Evolutionary conservation across 1,284 basidiomycete genomes (phyloP), one percentile per base, ranked within the genome.

Genomic region (Filobasidium uniguttulatum): DNA sequence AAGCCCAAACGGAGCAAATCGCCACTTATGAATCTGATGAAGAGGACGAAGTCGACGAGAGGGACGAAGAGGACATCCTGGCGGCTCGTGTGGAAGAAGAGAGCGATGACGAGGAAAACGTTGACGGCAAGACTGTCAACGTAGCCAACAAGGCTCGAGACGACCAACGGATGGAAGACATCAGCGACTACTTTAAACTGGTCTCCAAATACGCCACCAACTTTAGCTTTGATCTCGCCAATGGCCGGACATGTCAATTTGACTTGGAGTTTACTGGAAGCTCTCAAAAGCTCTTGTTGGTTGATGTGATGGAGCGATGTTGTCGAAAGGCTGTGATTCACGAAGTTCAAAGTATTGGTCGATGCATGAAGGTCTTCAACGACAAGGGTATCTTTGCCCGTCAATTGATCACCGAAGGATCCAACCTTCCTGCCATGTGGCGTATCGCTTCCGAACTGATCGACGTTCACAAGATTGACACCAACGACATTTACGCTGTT

Each of bases 401-500:
- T 46, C 61, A 62, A 44, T 64, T 71, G 57, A 65, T 72, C 37
- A 74, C 73, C 29, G 73, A 94, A 63, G 90, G 90, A 9, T 91
- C 88, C 38, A 98, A 97, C 70, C 78, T 98, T 61, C 74, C 74
- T 36, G 91, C 90, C 20, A 79, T 96, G 60, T 97, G 94, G 91
- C 74, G 80, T 52, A 87, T 88, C 62, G 82, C 82, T 17, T 75
- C 78, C 57, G 77, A 77, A 50, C 79, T 93, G 55, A 76, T 97
- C 55, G 83, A 93, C 62, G 77, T 87, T 48, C 76, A 90, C 65
- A 77, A 78, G 48, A 79, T 97, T 52, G 85, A 85, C 62, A 91
- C 91, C 23, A 98, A 98, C 72, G 91, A 98, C 63, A 88, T 99
- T 52, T 88, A 89, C 61, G 85, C 91, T 15, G 82, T 93, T 47